A percentile compares a stretch with the other conserved stretches of the same genome.
Conservation (phyloP, 257 asterid species). For the Thymus mandschuricus region DNA sequence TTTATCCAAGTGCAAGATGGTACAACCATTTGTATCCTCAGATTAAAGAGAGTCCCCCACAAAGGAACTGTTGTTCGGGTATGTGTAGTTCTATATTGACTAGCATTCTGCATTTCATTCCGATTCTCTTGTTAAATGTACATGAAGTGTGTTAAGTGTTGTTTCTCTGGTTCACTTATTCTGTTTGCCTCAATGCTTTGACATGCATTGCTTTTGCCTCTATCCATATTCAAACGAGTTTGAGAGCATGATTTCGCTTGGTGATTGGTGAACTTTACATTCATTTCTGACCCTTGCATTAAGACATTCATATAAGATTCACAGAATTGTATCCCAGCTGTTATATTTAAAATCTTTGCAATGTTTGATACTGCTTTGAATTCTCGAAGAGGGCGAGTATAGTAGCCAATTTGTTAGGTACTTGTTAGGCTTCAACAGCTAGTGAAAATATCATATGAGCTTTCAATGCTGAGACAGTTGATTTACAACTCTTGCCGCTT, state of each 20-base stretch:
- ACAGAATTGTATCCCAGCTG: neutral
- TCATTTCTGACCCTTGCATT: neutral
- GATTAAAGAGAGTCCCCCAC: conserved; percentile 30
- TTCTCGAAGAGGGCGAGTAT: neutral
- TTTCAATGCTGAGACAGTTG: neutral
- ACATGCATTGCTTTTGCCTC: neutral
- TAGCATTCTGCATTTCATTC: conserved; percentile 8
- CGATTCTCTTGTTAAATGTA: neutral
- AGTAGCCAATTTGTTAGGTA: neutral
- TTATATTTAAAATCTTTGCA: neutral
- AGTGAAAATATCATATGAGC: neutral
- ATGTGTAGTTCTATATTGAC: conserved; percentile 10
- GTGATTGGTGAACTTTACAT: neutral
- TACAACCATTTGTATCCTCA: conserved; percentile 20
- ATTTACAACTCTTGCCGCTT: neutral
- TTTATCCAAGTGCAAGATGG: conserved; percentile 33
- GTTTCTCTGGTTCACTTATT: conserved; percentile 3
- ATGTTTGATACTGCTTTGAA: neutral
- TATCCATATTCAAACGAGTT: neutral
- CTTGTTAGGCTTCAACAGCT: neutral
- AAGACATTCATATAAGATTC: neutral
- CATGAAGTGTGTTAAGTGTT: conserved; percentile 1
- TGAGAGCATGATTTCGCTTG: conserved; percentile 3
- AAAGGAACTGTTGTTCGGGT: conserved; percentile 36
- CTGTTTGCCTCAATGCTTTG: conserved; percentile 1